A percentile compares a stretch with the other conserved stretches of the same genome.
Conservation (phyloP, 352 stramenopile species). For the Phytophthora pseudosyringae region DNA sequence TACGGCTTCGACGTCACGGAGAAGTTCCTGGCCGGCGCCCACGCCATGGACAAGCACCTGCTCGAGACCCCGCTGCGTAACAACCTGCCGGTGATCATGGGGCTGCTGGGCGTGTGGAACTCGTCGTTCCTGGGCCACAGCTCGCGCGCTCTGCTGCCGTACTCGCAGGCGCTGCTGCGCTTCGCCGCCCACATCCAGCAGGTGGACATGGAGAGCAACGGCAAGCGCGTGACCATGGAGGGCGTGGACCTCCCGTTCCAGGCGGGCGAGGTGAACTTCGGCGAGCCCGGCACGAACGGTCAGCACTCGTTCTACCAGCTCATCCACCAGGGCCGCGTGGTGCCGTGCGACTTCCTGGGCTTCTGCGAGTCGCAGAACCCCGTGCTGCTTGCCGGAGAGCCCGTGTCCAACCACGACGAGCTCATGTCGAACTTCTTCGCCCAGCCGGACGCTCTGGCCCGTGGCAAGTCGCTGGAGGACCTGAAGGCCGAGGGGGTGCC, state of each 20-base stretch:
- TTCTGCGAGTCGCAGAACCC: conserved; percentile 96
- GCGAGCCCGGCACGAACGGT: conserved; percentile 97
- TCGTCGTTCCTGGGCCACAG: conserved; percentile 97
- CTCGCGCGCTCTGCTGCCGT: conserved; percentile 91
- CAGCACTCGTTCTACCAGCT: conserved; percentile 99
- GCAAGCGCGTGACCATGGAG: conserved; percentile 97
- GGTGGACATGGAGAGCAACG: conserved; percentile 99
- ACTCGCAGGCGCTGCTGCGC: conserved; percentile 93
- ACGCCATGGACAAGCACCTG: conserved; percentile 98
- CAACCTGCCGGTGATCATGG: conserved; percentile 98
- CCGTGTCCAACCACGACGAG: conserved; percentile 98
- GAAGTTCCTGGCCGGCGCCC: conserved; percentile 95
- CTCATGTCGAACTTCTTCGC: conserved; percentile 99
- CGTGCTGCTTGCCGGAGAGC: conserved; percentile 73
- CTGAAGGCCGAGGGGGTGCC: conserved; percentile 93
- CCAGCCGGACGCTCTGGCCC: conserved; percentile 97
- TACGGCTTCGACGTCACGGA: conserved; percentile 94
- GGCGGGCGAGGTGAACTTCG: conserved; percentile 97
- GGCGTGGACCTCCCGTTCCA: conserved; percentile 94
- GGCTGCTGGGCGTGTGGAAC: conserved; percentile 98
- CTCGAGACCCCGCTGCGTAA: conserved; percentile 90
- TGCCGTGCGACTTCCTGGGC: conserved; percentile 99
- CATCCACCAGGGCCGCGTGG: conserved; percentile 97
- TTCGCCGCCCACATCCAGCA: conserved; percentile 99
- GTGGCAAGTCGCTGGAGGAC: conserved; percentile 96